phyloP scores from a whole-genome alignment of 169 alveolate genomes.

The Plasmodium yoelii region DNA sequence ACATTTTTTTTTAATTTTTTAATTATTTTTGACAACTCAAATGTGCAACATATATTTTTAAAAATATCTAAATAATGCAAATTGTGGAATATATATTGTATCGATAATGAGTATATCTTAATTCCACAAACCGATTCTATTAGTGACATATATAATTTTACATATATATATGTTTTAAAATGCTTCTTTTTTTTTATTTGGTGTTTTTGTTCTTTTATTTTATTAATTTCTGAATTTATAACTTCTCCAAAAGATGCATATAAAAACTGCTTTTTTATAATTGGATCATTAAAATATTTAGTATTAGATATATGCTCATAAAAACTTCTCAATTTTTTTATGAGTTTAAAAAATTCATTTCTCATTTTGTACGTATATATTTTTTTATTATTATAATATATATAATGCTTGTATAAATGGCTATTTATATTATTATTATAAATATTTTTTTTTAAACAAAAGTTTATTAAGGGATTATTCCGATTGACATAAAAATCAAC shows the following conservation, averaged over 20 bases:
- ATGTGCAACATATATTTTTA: conserved; percentile 30
- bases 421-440: conserved; percentile 19
- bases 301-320: conserved; percentile 32
- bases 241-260: conserved; percentile 29
- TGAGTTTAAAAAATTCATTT: conserved; percentile 47
- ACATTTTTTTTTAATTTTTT: conserved; percentile 26
- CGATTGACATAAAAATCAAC: conserved; percentile 11
- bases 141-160: conserved; percentile 25
- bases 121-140: conserved; percentile 28
- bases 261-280: conserved; percentile 3
- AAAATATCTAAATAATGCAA: conserved; percentile 24
- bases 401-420: conserved; percentile 41
- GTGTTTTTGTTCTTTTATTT: conserved; percentile 27
- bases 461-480: conserved; percentile 53
- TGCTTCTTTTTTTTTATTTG: no score
- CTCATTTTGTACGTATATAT: conserved; percentile 51
- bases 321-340: conserved; percentile 19
- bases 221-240: conserved; percentile 14
- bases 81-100: conserved; percentile 54
- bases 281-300: not conserved
- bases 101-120: conserved; percentile 23
- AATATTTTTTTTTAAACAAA: conserved; percentile 65
- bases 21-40: conserved; percentile 25
- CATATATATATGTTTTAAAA: conserved; percentile 1
- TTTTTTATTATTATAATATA: conserved; percentile 26